Conservation (phyloP, 2,329 filamentous ascomycete genomes). For the Cyanodermella asteris region DNA sequence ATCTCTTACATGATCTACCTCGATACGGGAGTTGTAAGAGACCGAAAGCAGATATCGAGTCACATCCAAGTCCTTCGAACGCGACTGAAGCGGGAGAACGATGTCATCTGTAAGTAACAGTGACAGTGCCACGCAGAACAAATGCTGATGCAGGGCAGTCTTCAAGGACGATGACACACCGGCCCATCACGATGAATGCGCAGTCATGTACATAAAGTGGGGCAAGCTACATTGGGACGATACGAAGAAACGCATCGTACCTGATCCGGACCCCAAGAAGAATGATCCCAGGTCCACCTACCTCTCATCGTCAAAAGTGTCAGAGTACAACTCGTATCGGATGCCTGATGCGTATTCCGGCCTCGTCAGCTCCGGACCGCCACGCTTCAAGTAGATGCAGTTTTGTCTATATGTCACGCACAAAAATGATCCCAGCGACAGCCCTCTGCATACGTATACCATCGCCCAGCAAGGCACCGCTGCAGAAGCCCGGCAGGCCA, state of each 20-base stretch:
- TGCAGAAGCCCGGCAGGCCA: too few species aligned
- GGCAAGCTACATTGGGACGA: slow-evolving; percentile 2
- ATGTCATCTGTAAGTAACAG: slow-evolving; percentile 21
- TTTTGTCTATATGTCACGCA: too few species aligned
- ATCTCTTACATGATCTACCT: slow-evolving; percentile 36
- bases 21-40: slow-evolving; percentile 29
- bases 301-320: too few species aligned
- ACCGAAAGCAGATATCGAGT: slow-evolving; percentile 40
- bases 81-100: slow-evolving; percentile 28
- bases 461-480: too few species aligned
- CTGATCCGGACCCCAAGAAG: background rate
- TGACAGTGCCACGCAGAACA: background rate
- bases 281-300: too few species aligned
- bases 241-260: background rate
- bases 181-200: too few species aligned
- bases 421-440: too few species aligned
- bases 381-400: too few species aligned
- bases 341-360: too few species aligned
- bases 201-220: slow-evolving; percentile 2
- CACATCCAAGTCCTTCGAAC: slow-evolving; percentile 40
- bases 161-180: slow-evolving; percentile 5
- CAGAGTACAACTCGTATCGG: too few species aligned
- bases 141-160: background rate
- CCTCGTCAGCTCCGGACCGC: too few species aligned
- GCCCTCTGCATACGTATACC: too few species aligned